A percentile compares a stretch with the other conserved stretches of the same genome.
Conservation (phyloP, 805 yeast genomes). For the Saccharomycopsis amapae region DNA sequence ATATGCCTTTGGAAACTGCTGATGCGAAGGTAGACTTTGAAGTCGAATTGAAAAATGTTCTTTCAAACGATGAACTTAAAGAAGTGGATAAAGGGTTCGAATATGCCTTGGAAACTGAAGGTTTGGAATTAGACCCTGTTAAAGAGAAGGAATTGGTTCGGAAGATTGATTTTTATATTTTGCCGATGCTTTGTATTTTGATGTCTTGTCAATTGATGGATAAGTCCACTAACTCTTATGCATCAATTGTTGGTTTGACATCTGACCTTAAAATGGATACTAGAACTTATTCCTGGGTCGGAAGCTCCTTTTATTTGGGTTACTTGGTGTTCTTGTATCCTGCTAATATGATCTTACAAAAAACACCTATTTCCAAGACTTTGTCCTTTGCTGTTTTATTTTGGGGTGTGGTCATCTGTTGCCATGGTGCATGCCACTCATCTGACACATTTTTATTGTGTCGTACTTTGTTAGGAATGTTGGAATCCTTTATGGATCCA, state of each 20-base stretch:
- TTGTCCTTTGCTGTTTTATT: conserved; percentile 41
- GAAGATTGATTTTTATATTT: conserved; percentile 33
- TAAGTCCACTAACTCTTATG: conserved; percentile 36
- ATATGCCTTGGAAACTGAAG: conserved; percentile 27
- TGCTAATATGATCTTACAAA: conserved; percentile 41
- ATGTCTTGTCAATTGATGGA: conserved; percentile 38
- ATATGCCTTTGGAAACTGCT: no score
- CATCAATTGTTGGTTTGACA: conserved; percentile 46
- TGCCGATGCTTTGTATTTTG: conserved; percentile 33
- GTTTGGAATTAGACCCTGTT: conserved; percentile 23
- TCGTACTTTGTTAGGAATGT: conserved; percentile 44
- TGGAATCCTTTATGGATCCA: conserved; percentile 51
- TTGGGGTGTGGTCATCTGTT: conserved; percentile 55
- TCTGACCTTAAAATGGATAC: conserved; percentile 40
- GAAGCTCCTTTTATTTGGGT: conserved; percentile 59
- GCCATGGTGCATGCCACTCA: conserved; percentile 41
- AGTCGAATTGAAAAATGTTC: not conserved
- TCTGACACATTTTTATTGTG: conserved; percentile 41
- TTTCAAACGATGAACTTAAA: not conserved
- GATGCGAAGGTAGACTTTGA: not conserved
- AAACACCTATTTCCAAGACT: conserved; percentile 49
- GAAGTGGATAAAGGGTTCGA: conserved; percentile 35
- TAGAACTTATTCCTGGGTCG: conserved; percentile 43
- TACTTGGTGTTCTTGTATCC: conserved; percentile 53
- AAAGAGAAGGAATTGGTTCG: conserved; percentile 30